These are phyloP conservation scores for Euphorbia pulcherrima DNA, from an alignment of 345 rosid genomes.

Conservation along the genomic window DNA sequence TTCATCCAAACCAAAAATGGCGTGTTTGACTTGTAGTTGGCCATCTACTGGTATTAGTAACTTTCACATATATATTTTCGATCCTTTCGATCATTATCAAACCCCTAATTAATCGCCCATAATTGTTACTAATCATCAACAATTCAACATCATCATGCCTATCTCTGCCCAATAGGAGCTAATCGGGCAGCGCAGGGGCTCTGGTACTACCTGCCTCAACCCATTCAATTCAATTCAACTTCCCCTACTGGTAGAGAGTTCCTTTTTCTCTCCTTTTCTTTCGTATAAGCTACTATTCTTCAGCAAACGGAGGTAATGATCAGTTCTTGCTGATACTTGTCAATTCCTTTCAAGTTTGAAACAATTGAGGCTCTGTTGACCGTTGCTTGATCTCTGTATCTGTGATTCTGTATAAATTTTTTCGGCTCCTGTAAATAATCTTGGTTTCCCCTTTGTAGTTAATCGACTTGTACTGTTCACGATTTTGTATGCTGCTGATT, in stretches of 20 bases:
- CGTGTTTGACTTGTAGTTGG: slow-evolving; percentile 1
- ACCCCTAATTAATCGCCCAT: neutral
- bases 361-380: slow-evolving; percentile 12
- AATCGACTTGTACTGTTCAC: neutral
- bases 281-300: slow-evolving; percentile 9
- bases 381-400: slow-evolving; percentile 11
- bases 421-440: neutral
- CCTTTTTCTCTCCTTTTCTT: slow-evolving; percentile 2
- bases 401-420: neutral
- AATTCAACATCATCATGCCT: neutral
- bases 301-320: slow-evolving; percentile 17
- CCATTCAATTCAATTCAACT: neutral
- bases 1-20: neutral
- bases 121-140: neutral
- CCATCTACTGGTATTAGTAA: neutral
- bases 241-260: slow-evolving; percentile 16
- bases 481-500: neutral
- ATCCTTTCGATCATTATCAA: neutral
- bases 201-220: slow-evolving; percentile 1
- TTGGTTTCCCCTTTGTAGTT: neutral
- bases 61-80: neutral
- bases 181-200: neutral
- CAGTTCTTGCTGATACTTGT: neutral
- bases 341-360: slow-evolving; percentile 2
- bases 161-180: neutral